These are phyloP conservation scores for Breynia disticha DNA, from an alignment of 441 rosid genomes.

Conservation along the genomic window DNA sequence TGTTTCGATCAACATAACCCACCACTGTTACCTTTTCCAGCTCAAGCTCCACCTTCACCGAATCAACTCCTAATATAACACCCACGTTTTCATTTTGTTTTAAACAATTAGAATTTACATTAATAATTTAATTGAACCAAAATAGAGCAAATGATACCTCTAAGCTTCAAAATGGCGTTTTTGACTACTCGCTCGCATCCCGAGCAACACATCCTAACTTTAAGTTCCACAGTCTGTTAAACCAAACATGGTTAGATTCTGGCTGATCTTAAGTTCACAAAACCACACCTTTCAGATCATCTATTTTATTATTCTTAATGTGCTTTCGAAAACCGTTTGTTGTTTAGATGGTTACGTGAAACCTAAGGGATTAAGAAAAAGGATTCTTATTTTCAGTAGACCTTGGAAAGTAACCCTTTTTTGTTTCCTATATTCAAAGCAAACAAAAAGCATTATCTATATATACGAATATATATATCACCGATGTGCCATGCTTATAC, in stretches of 20 bases:
- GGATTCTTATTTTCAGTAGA: not conserved
- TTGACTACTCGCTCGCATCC: conserved; percentile 91
- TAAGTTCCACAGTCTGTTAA: conserved; percentile 82
- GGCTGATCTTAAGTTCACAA: too few species aligned
- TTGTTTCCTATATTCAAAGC: not conserved
- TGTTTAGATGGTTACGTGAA: conserved; percentile 15
- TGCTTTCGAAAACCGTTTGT: conserved; percentile 13
- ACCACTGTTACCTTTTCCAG: conserved; percentile 75
- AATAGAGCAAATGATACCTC: conserved; percentile 29
- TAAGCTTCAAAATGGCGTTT: conserved; percentile 73
- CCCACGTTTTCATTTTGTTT: not conserved
- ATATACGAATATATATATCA: not conserved
- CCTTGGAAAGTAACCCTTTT: not conserved
- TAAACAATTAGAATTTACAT: not conserved
- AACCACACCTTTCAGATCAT: not conserved
- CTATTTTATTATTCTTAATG: conserved; percentile 16
- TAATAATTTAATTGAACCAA: not conserved
- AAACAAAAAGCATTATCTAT: not conserved
- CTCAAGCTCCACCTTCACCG: conserved; percentile 69
- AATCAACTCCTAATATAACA: conserved; percentile 50
- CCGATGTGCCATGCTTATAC: too few species aligned
- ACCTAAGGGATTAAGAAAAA: conserved; percentile 28
- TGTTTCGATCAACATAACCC: conserved; percentile 86
- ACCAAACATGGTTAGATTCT: conserved; percentile 4
- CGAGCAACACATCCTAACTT: conserved; percentile 91